phyloP scores from a whole-genome alignment of 2,329 filamentous ascomycete species.

The Amauroascus niger region DNA sequence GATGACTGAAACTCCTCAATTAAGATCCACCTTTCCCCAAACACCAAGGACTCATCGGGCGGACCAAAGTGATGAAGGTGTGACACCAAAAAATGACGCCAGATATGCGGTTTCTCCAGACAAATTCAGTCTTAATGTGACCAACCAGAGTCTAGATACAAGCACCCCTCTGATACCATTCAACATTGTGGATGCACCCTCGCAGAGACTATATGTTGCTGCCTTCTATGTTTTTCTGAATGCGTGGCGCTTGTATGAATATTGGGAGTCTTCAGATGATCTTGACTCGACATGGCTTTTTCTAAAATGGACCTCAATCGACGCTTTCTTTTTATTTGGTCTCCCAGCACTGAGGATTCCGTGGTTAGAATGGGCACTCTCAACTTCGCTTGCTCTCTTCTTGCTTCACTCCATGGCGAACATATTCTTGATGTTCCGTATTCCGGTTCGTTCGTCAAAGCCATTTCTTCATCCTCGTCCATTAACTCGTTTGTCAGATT shows the following conservation, averaged over 20 bases:
- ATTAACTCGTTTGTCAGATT: slow-evolving; percentile 40
- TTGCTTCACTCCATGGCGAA: slow-evolving; percentile 62
- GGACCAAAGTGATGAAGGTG: neutral
- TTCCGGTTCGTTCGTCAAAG: slow-evolving; percentile 50
- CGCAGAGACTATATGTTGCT: slow-evolving; percentile 78
- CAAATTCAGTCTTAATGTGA: neutral
- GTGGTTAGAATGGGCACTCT: slow-evolving; percentile 85
- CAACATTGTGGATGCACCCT: slow-evolving; percentile 74
- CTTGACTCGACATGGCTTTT: slow-evolving; percentile 83
- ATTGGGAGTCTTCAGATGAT: slow-evolving; percentile 67
- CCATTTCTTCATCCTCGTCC: neutral
- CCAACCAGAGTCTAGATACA: slow-evolving; percentile 14
- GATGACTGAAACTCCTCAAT: slow-evolving; percentile 75
- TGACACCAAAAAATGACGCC: neutral
- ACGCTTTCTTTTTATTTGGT: slow-evolving; percentile 77
- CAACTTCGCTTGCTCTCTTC: slow-evolving; percentile 61
- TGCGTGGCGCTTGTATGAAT: slow-evolving; percentile 82
- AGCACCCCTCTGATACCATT: slow-evolving; percentile 64
- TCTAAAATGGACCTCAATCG: slow-evolving; percentile 84
- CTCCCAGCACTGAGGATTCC: slow-evolving; percentile 83
- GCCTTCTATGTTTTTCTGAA: slow-evolving; percentile 67
- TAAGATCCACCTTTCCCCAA: slow-evolving; percentile 71
- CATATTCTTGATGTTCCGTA: slow-evolving; percentile 84
- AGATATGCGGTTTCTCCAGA: neutral
- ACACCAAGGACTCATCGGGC: slow-evolving; percentile 44